These are phyloP conservation scores for Chondrostereum purpureum DNA, from an alignment of 1,284 basidiomycete genomes.

Conservation along the genomic window DNA sequence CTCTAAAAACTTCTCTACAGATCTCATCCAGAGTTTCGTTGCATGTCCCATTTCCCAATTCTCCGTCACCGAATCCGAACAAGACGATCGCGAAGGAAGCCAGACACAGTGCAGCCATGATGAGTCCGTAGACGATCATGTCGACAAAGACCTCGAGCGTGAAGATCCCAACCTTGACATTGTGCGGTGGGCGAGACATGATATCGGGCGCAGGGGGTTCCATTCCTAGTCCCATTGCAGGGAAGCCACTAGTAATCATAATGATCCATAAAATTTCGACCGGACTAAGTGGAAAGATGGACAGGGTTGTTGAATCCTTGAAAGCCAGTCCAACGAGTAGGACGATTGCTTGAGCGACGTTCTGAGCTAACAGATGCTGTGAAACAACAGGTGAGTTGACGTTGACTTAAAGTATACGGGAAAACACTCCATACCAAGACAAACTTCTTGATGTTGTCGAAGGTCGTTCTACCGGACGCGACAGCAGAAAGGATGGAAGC, in stretches of 20 bases:
- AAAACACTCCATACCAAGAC: neutral
- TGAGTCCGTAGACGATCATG: slow-evolving; percentile 55
- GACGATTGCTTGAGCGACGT: slow-evolving; percentile 55
- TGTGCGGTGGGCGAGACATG: slow-evolving; percentile 50
- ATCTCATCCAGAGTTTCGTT: neutral
- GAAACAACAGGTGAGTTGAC: slow-evolving; percentile 18
- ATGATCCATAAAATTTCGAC: slow-evolving; percentile 60
- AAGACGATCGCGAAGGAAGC: neutral
- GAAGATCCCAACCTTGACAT: slow-evolving; percentile 43
- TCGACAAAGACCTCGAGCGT: slow-evolving; percentile 45
- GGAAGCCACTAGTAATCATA: slow-evolving; percentile 38
- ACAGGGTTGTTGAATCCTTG: slow-evolving; percentile 44
- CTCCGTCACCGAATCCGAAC: neutral
- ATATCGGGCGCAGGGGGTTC: slow-evolving; percentile 50
- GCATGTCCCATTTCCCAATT: neutral
- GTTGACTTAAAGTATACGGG: too few species aligned
- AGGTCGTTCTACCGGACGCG: neutral
- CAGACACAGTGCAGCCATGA: slow-evolving; percentile 40
- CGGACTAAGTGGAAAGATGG: slow-evolving; percentile 65
- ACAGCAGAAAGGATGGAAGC: slow-evolving; percentile 37
- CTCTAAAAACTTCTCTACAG: neutral
- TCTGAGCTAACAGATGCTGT: slow-evolving; percentile 43
- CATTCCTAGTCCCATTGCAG: slow-evolving; percentile 54
- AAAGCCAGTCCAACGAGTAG: slow-evolving; percentile 64
- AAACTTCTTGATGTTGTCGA: neutral